Percentiles rank a stretch among this genome's conserved stretches.
These are phyloP conservation scores for Phialocephala sp. DNA, from an alignment of 2,329 filamentous ascomycete genomes.

Conservation along the genomic window DNA sequence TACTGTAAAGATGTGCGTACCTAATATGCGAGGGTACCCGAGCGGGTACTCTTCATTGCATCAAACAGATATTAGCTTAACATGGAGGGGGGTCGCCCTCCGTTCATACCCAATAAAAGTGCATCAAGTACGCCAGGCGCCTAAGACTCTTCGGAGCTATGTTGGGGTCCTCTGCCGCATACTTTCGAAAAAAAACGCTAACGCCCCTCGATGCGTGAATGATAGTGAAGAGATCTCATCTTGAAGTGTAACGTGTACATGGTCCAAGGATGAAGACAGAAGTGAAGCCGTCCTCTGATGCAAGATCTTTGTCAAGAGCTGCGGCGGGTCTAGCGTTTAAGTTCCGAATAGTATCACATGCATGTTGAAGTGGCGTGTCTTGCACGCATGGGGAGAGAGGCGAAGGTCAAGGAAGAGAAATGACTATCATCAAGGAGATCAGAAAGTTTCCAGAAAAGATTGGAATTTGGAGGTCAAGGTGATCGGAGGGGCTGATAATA, in stretches of 20 bases:
- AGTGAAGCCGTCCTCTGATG: constrained; percentile 30
- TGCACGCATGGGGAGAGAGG: constrained; percentile 1
- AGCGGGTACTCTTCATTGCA: constrained; percentile 28
- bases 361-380: constrained; percentile 27
- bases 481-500: constrained; percentile 15
- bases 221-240: constrained; percentile 51
- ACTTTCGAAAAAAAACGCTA: constrained; percentile 68
- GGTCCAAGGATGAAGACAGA: constrained; percentile 58
- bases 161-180: constrained; percentile 60
- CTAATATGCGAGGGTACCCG: constrained; percentile 18
- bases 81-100: neutral
- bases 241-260: constrained; percentile 60
- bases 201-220: constrained; percentile 58
- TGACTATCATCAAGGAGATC: neutral
- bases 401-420: constrained; percentile 7
- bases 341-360: constrained; percentile 35
- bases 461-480: constrained; percentile 4
- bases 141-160: constrained; percentile 68
- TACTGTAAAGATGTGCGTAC: constrained; percentile 44
- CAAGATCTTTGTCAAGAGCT: constrained; percentile 30
- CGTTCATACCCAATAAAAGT: constrained; percentile 67
- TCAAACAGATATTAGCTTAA: constrained; percentile 1
- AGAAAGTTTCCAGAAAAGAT: constrained; percentile 12
- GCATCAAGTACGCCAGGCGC: constrained; percentile 67
- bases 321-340: constrained; percentile 32